These are phyloP conservation scores for Astrothelium macrocarpum DNA, from an alignment of 495 filamentous ascomycete genomes.

Conservation along the genomic window DNA sequence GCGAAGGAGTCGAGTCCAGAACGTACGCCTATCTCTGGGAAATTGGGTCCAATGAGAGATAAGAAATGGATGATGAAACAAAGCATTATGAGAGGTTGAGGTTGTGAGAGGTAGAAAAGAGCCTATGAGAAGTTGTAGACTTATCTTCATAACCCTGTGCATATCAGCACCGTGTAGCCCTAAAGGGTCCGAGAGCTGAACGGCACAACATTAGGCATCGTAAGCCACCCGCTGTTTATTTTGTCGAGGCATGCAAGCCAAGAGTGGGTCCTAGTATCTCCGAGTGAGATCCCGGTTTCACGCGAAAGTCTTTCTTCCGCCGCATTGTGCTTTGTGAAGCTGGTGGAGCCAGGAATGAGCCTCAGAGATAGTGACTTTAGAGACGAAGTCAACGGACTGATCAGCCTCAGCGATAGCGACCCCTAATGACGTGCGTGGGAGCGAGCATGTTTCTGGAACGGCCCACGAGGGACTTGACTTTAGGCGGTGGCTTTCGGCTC, in stretches of 20 bases:
- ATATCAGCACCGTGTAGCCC: background rate
- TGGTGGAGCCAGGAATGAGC: too few relatives aligned
- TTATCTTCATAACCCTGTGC: conserved; percentile 1
- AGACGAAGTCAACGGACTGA: too few relatives aligned
- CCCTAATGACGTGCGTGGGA: background rate
- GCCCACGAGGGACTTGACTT: background rate
- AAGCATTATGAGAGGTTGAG: background rate
- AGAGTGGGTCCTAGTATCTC: background rate
- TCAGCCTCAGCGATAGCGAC: background rate
- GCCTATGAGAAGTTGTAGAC: background rate
- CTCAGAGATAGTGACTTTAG: too few relatives aligned
- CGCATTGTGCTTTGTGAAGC: background rate
- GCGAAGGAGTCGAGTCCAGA: background rate
- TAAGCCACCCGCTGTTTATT: background rate
- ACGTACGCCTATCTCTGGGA: background rate
- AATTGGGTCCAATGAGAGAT: background rate
- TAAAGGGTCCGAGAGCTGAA: background rate
- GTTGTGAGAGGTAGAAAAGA: background rate
- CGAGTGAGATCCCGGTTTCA: background rate
- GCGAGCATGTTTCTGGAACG: background rate
- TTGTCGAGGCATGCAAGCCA: background rate
- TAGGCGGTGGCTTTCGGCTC: background rate
- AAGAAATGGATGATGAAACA: background rate
- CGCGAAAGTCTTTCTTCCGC: background rate
- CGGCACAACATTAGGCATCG: background rate